Evolutionary conservation across 306 rosid species (phyloP).

Genomic region (Vigna mungo): DNA sequence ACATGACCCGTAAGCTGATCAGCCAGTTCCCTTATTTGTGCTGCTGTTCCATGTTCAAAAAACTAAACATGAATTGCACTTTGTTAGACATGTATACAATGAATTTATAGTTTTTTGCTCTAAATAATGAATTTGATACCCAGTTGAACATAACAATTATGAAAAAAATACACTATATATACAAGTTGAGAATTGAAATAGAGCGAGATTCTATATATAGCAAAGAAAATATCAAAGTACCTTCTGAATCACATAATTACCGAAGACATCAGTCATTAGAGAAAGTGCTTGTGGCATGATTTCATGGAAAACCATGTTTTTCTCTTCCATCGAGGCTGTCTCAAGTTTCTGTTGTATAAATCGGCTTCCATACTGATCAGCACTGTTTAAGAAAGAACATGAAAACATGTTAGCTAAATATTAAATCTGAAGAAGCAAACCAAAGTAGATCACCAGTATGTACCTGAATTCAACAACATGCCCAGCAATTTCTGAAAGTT

Average conservation of each 20-base stretch:
- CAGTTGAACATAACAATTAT: slow-evolving; percentile 25
- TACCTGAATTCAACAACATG: slow-evolving; percentile 84
- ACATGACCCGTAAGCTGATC: slow-evolving; percentile 86
- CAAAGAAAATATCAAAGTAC: slow-evolving; percentile 48
- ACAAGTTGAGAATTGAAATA: slow-evolving; percentile 21
- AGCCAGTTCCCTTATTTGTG: slow-evolving; percentile 89
- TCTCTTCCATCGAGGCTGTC: slow-evolving; percentile 84
- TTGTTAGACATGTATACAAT: slow-evolving; percentile 33
- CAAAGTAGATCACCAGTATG: slow-evolving; percentile 30
- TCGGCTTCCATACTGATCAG: slow-evolving; percentile 95
- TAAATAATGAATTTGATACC: slow-evolving; percentile 1
- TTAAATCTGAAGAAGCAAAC: slow-evolving; percentile 36
- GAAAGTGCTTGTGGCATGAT: slow-evolving; percentile 95
- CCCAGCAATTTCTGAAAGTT: slow-evolving; percentile 78
- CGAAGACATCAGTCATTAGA: slow-evolving; percentile 94
- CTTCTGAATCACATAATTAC: slow-evolving; percentile 96
- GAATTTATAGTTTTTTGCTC: neutral
- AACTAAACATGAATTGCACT: slow-evolving; percentile 65
- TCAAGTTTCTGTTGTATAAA: slow-evolving; percentile 96
- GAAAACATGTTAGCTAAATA: slow-evolving; percentile 31
- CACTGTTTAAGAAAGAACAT: slow-evolving; percentile 56
- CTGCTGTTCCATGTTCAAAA: slow-evolving; percentile 87
- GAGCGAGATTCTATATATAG: neutral
- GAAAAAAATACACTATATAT: neutral
- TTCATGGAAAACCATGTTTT: slow-evolving; percentile 93